Conservation (phyloP, 2,329 filamentous ascomycete genomes). For the Curvularia sp. region DNA sequence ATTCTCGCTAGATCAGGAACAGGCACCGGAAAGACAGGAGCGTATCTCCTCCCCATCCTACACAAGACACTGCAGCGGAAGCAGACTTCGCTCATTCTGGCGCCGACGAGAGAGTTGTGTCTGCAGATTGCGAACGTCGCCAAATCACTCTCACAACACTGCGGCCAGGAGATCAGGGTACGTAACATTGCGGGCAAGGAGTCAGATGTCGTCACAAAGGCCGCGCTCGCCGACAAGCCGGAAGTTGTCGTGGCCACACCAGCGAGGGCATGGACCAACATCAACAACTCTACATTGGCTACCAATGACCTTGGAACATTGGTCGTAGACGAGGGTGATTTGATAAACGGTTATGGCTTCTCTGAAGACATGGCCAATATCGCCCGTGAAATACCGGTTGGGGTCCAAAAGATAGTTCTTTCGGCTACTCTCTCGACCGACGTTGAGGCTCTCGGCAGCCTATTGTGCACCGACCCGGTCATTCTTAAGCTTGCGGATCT, state of each 20-base stretch:
- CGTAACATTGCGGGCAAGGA: slow-evolving; percentile 92
- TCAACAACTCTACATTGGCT: slow-evolving; percentile 74
- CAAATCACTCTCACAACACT: slow-evolving; percentile 79
- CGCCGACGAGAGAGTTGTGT: slow-evolving; percentile 92
- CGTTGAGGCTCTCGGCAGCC: slow-evolving; percentile 80
- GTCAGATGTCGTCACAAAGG: slow-evolving; percentile 85
- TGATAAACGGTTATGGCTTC: slow-evolving; percentile 93
- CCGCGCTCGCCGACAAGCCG: slow-evolving; percentile 82
- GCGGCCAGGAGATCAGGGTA: slow-evolving; percentile 79
- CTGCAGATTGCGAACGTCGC: slow-evolving; percentile 86
- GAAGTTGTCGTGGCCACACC: slow-evolving; percentile 93
- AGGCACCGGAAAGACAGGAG: slow-evolving; percentile 96
- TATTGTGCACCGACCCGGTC: slow-evolving; percentile 84
- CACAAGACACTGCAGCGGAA: slow-evolving; percentile 84
- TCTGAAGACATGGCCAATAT: slow-evolving; percentile 86
- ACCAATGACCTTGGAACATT: slow-evolving; percentile 72
- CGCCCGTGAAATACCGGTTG: slow-evolving; percentile 78
- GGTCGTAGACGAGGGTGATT: slow-evolving; percentile 92
- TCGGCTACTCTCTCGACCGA: slow-evolving; percentile 91
- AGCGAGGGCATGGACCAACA: slow-evolving; percentile 78
- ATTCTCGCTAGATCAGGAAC: slow-evolving; percentile 92
- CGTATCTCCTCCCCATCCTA: slow-evolving; percentile 88
- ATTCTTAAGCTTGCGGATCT: slow-evolving; percentile 83
- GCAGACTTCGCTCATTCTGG: slow-evolving; percentile 81
- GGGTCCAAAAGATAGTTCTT: slow-evolving; percentile 90